phyloP scores from a whole-genome alignment of 768 basidiomycete species.

The Amanita thiersii region DNA sequence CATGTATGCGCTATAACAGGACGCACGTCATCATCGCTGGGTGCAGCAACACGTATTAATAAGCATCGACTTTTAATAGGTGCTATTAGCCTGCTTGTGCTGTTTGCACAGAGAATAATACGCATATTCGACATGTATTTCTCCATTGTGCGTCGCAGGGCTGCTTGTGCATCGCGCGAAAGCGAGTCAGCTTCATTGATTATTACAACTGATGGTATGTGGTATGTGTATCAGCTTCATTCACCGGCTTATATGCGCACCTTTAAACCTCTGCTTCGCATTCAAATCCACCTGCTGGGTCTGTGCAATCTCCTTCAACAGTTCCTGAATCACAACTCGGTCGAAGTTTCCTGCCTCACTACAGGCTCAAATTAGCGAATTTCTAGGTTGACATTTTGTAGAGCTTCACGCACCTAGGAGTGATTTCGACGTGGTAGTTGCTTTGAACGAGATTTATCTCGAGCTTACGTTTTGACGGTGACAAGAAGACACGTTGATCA shows the following conservation, averaged over 20 bases:
- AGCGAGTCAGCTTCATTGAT: conserved; percentile 97
- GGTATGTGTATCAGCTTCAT: neutral
- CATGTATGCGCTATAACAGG: conserved; percentile 3
- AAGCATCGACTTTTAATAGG: conserved; percentile 96
- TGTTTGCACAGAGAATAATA: conserved; percentile 93
- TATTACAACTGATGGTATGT: conserved; percentile 68
- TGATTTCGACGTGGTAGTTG: conserved; percentile 97
- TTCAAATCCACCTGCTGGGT: conserved; percentile 96
- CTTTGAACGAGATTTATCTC: conserved; percentile 97
- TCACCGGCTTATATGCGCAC: conserved; percentile 27
- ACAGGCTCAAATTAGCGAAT: conserved; percentile 7
- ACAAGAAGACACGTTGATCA: conserved; percentile 92
- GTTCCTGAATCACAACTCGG: conserved; percentile 90
- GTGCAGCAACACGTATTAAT: conserved; percentile 88
- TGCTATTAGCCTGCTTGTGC: conserved; percentile 90
- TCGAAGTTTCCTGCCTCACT: conserved; percentile 97
- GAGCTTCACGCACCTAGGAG: conserved; percentile 64
- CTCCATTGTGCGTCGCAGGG: conserved; percentile 96
- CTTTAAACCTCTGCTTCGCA: conserved; percentile 96
- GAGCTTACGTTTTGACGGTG: conserved; percentile 88
- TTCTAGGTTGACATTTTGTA: too few species aligned
- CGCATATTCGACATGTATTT: conserved; percentile 99
- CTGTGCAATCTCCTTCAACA: conserved; percentile 97
- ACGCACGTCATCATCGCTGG: conserved; percentile 63
- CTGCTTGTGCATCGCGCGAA: conserved; percentile 93